Evolutionary conservation across 139 green algal species (phyloP).

Genomic region (Limnomonas spitsbergensis): DNA sequence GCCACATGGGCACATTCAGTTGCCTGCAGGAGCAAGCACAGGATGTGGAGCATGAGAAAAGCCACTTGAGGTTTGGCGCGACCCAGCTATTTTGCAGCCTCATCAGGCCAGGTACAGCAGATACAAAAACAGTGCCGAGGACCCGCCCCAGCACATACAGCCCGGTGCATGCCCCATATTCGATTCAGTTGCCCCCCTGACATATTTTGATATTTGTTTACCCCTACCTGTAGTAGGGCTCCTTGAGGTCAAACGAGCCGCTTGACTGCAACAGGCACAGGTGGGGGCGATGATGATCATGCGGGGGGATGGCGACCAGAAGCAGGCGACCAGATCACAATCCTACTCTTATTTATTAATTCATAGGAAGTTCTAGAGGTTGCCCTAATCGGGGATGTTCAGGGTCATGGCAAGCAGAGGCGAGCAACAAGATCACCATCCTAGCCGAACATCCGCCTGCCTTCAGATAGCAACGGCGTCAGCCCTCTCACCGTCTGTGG

Average conservation of each 20-base stretch:
- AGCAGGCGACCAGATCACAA: neutral
- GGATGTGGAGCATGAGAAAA: neutral
- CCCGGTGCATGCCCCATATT: neutral
- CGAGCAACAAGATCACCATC: neutral
- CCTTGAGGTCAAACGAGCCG: conserved; percentile 84
- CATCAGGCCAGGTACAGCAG: neutral
- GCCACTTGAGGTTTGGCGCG: neutral
- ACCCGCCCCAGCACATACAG: neutral
- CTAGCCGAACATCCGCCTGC: neutral
- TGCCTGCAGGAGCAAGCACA: neutral
- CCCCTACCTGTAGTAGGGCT: conserved; percentile 82
- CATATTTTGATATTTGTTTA: neutral
- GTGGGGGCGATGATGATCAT: neutral
- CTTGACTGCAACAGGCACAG: neutral
- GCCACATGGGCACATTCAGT: neutral
- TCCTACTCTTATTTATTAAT: neutral
- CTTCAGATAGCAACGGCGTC: neutral
- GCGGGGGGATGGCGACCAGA: neutral
- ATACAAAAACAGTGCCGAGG: no score
- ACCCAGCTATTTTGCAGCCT: neutral
- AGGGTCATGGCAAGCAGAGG: neutral
- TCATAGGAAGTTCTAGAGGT: neutral
- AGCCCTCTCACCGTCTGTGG: conserved; percentile 37
- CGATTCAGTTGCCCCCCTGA: neutral
- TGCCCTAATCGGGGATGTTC: neutral